phyloP scores from a whole-genome alignment of 2,329 filamentous ascomycete genomes.

The Whalleya microplaca region DNA sequence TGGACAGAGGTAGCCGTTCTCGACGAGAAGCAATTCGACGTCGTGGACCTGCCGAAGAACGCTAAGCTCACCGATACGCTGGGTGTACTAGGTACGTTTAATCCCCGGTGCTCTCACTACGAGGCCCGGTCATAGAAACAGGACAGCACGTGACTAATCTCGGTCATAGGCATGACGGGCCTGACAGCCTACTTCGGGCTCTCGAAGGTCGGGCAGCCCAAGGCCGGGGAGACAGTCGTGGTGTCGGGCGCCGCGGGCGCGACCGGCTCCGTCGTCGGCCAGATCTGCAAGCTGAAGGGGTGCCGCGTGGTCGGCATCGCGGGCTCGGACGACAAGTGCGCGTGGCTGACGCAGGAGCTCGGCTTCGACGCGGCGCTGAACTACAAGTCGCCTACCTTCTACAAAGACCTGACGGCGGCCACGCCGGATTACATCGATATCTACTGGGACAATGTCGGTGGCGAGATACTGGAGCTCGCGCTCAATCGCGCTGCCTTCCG shows the following conservation, averaged over 20 bases:
- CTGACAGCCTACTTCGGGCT: constrained; percentile 80
- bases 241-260: constrained; percentile 79
- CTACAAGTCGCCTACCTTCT: constrained; percentile 60
- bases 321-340: constrained; percentile 68
- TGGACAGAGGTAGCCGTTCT: constrained; percentile 71
- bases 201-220: constrained; percentile 67
- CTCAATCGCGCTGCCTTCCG: constrained; percentile 64
- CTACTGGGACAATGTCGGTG: constrained; percentile 71
- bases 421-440: constrained; percentile 61
- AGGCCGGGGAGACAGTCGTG: constrained; percentile 73
- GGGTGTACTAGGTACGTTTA: constrained; percentile 53
- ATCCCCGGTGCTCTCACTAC: not conserved
- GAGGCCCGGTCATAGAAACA: too few relatives aligned
- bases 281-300: constrained; percentile 77
- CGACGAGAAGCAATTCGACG: constrained; percentile 53
- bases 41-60: constrained; percentile 45
- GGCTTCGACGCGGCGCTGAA: constrained; percentile 64
- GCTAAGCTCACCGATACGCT: constrained; percentile 60
- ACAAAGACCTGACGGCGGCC: constrained; percentile 53
- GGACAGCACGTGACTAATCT: too few relatives aligned
- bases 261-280: constrained; percentile 75
- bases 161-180: constrained; percentile 58
- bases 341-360: constrained; percentile 57
- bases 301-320: constrained; percentile 65
- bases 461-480: constrained; percentile 70